These are phyloP conservation scores for Acanthamoeba quina DNA, from an alignment of 208 protist species.

Conservation along the genomic window DNA sequence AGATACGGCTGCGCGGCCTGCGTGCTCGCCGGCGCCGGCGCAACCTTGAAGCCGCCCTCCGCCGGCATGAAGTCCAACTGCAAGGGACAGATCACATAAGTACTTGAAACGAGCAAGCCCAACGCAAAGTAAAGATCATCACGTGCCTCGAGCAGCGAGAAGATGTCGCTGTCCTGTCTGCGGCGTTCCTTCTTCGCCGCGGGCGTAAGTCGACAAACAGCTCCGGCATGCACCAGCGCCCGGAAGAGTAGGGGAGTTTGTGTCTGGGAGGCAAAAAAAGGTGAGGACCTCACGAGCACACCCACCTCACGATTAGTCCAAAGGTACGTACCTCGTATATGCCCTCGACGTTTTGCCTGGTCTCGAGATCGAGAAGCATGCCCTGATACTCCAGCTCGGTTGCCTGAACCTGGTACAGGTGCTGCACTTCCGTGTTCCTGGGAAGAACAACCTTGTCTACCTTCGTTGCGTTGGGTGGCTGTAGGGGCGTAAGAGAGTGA, in stretches of 20 bases:
- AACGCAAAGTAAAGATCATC: neutral
- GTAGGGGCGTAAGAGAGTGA: neutral
- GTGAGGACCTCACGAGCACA: neutral
- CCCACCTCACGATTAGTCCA: neutral
- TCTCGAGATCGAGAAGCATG: slow-evolving; percentile 36
- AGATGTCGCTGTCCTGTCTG: slow-evolving; percentile 40
- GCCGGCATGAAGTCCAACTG: slow-evolving; percentile 52
- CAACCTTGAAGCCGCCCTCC: slow-evolving; percentile 2
- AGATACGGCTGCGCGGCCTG: slow-evolving; percentile 12
- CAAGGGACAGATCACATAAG: neutral
- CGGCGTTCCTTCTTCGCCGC: slow-evolving; percentile 1
- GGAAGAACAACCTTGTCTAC: slow-evolving; percentile 10
- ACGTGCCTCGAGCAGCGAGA: slow-evolving; percentile 45
- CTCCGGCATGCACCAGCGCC: slow-evolving; percentile 47
- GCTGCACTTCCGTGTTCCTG: slow-evolving; percentile 53
- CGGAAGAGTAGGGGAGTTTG: slow-evolving; percentile 56
- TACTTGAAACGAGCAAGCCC: neutral
- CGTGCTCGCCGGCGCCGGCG: neutral
- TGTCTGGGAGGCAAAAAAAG: neutral
- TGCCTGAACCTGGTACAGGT: slow-evolving; percentile 50
- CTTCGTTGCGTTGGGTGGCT: slow-evolving; percentile 43
- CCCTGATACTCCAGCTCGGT: slow-evolving; percentile 55
- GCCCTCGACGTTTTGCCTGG: slow-evolving; percentile 42
- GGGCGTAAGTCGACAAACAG: neutral
- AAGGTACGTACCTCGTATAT: slow-evolving; percentile 36